Evolutionary conservation across 1,139 yeast species (phyloP).

Genomic region (Candida sp.): DNA sequence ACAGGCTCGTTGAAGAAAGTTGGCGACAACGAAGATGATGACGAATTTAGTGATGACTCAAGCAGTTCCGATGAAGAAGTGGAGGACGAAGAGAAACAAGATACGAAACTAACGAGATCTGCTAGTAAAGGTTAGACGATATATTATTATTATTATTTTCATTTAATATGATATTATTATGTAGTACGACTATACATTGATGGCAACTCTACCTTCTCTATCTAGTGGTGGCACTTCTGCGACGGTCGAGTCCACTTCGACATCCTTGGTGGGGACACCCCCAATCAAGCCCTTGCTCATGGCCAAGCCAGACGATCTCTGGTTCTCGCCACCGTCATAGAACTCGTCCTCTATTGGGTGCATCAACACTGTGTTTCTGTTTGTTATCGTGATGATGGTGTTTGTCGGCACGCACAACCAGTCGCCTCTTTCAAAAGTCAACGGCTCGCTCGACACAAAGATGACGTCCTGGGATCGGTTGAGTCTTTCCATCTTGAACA

Average conservation of each 20-base stretch:
- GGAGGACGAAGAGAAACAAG: slow-evolving; percentile 15
- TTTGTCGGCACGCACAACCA: slow-evolving; percentile 98
- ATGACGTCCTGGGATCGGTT: slow-evolving; percentile 93
- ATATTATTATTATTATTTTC: slow-evolving; percentile 1
- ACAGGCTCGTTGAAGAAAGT: slow-evolving; percentile 34
- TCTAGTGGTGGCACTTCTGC: slow-evolving; percentile 82
- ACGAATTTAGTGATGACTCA: slow-evolving; percentile 31
- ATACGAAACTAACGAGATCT: slow-evolving; percentile 40
- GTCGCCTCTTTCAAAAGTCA: slow-evolving; percentile 95
- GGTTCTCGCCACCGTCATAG: slow-evolving; percentile 67
- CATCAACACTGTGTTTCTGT: slow-evolving; percentile 78
- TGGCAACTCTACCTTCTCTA: slow-evolving; percentile 69
- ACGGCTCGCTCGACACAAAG: slow-evolving; percentile 96
- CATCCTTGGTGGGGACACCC: slow-evolving; percentile 9
- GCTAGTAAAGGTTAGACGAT: slow-evolving; percentile 40
- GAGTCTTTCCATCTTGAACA: slow-evolving; percentile 91
- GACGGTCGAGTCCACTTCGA: slow-evolving; percentile 4
- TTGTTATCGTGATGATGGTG: slow-evolving; percentile 80
- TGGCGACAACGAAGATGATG: slow-evolving; percentile 26
- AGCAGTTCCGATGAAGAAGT: slow-evolving; percentile 30
- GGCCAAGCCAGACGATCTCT: slow-evolving; percentile 82
- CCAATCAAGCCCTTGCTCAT: slow-evolving; percentile 94
- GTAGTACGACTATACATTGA: slow-evolving; percentile 1
- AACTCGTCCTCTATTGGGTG: slow-evolving; percentile 94
- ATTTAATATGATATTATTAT: slow-evolving; percentile 1